Evolutionary conservation across 2,329 filamentous ascomycete species (phyloP).

Genomic region (Calonectria multiphialidica): DNA sequence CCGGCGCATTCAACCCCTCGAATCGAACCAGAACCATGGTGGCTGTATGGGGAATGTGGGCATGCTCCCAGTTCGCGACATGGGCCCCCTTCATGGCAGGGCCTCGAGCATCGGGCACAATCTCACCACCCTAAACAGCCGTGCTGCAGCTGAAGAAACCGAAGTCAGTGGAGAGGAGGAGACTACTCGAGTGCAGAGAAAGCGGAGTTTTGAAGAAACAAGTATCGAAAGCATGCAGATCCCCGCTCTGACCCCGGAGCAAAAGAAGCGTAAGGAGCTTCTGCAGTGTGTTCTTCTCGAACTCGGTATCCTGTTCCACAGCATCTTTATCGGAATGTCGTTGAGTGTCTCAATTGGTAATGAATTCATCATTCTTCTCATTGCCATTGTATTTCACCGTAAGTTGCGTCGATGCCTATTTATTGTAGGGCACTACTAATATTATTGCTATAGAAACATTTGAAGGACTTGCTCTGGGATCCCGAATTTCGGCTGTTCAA

Average conservation of each 20-base stretch:
- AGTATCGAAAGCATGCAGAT: slow-evolving; percentile 40
- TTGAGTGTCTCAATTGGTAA: slow-evolving; percentile 82
- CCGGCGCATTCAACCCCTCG: slow-evolving; percentile 44
- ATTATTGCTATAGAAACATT: slow-evolving; percentile 53
- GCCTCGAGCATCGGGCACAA: slow-evolving; percentile 50
- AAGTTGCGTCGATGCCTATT: slow-evolving; percentile 21
- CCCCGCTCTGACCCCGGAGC: slow-evolving; percentile 57
- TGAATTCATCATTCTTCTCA: slow-evolving; percentile 81
- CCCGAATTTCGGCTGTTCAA: slow-evolving; percentile 70
- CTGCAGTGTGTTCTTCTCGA: slow-evolving; percentile 84
- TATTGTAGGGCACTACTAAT: background rate
- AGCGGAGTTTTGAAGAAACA: slow-evolving; percentile 35
- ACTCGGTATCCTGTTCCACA: slow-evolving; percentile 74
- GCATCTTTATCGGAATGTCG: slow-evolving; percentile 87
- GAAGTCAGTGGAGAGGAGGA: slow-evolving; percentile 31
- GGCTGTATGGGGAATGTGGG: slow-evolving; percentile 42
- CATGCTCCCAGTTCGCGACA: slow-evolving; percentile 48
- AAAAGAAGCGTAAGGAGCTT: slow-evolving; percentile 73
- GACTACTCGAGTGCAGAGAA: slow-evolving; percentile 28
- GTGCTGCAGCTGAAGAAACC: slow-evolving; percentile 25
- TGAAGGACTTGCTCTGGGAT: slow-evolving; percentile 72
- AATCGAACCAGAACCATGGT: slow-evolving; percentile 26
- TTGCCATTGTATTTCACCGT: slow-evolving; percentile 83
- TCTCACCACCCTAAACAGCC: slow-evolving; percentile 46
- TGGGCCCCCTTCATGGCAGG: slow-evolving; percentile 49